These are phyloP conservation scores for Adansonia madagascariensis DNA, from an alignment of 441 rosid genomes.

Conservation along the genomic window DNA sequence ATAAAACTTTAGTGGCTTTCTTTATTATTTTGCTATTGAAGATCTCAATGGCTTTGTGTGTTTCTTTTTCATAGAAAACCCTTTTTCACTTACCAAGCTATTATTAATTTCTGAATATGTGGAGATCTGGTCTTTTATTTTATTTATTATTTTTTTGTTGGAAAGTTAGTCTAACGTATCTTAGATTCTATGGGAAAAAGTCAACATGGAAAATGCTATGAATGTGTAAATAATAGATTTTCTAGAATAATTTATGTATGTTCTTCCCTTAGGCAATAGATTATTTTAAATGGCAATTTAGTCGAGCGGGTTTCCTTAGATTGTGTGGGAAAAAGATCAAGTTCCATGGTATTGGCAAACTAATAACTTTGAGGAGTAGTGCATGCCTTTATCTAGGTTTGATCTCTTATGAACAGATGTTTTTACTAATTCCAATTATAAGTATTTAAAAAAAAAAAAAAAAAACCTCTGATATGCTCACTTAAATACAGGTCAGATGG, in stretches of 20 bases:
- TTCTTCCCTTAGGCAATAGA: constrained; percentile 1
- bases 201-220: constrained; percentile 13
- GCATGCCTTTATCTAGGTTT: neutral
- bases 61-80: neutral
- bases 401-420: neutral
- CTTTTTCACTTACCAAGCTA: constrained; percentile 1
- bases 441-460: neutral
- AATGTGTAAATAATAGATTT: neutral
- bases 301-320: constrained; percentile 13
- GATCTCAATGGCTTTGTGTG: neutral
- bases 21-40: neutral
- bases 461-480: constrained; percentile 16
- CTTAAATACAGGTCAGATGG: constrained; percentile 60
- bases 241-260: constrained; percentile 1
- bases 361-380: neutral
- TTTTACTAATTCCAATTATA: neutral
- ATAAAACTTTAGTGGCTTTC: neutral
- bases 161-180: constrained; percentile 16
- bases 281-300: neutral
- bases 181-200: constrained; percentile 15
- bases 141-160: constrained; percentile 14
- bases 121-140: neutral
- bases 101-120: neutral
- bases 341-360: neutral
- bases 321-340: constrained; percentile 13